Evolutionary conservation across 768 basidiomycete species (phyloP).

Genomic region (Clavaria fumosa): DNA sequence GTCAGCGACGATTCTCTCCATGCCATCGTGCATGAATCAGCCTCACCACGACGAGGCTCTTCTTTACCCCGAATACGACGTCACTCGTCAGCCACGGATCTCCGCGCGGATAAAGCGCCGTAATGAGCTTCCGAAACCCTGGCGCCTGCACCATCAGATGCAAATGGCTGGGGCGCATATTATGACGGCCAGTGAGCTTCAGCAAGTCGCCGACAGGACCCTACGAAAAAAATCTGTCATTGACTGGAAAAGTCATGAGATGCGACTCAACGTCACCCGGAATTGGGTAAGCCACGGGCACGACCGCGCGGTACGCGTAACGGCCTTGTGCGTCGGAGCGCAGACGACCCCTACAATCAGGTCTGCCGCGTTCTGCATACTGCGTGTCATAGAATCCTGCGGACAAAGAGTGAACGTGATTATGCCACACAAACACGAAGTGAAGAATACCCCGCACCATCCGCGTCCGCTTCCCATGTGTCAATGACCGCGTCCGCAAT

Average conservation of each 20-base stretch:
- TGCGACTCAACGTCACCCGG: constrained; percentile 37
- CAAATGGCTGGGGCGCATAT: constrained; percentile 65
- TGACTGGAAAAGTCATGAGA: background rate
- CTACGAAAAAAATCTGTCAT: background rate
- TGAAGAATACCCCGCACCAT: constrained; percentile 26
- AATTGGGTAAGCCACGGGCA: constrained; percentile 60
- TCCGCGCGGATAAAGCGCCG: constrained; percentile 60
- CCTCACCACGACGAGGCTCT: constrained; percentile 60
- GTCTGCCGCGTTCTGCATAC: constrained; percentile 36
- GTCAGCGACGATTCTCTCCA: background rate
- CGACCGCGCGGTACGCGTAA: constrained; percentile 58
- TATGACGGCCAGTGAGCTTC: constrained; percentile 42
- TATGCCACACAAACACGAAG: constrained; percentile 6
- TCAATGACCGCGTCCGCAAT: constrained; percentile 54
- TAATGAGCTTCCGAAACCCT: constrained; percentile 58
- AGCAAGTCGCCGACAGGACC: constrained; percentile 56
- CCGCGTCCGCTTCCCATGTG: constrained; percentile 70
- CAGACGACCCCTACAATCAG: constrained; percentile 65
- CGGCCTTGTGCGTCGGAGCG: constrained; percentile 42
- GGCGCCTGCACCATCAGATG: constrained; percentile 60
- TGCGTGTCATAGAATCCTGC: constrained; percentile 16
- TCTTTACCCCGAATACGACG: constrained; percentile 71
- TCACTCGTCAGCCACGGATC: constrained; percentile 56
- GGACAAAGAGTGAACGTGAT: constrained; percentile 4
- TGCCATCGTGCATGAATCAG: too few relatives aligned